Conservation (phyloP, 768 basidiomycete species). For the Lyophyllum atratum region DNA sequence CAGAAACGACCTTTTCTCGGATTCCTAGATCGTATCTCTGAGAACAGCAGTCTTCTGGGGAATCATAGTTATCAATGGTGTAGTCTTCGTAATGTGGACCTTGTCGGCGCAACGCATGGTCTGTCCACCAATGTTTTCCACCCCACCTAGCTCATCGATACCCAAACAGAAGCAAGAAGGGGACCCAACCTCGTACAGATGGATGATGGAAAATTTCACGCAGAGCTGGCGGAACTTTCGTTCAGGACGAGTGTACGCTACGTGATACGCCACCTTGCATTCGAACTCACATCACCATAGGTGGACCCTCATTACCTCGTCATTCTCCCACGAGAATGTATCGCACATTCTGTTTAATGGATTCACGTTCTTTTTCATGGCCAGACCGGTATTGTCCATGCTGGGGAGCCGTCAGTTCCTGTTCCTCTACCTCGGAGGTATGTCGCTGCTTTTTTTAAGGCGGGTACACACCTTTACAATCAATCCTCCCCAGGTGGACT, state of each 20-base stretch:
- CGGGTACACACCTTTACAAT: neutral
- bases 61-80: conserved; percentile 64
- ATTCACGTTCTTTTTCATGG: conserved; percentile 81
- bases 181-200: conserved; percentile 37
- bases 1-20: conserved; percentile 23
- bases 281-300: conserved; percentile 35
- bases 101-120: conserved; percentile 41
- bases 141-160: conserved; percentile 1
- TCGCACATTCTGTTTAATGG: conserved; percentile 73
- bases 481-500: conserved; percentile 53
- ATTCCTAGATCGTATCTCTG: conserved; percentile 56
- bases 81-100: conserved; percentile 63
- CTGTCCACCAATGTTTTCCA: conserved; percentile 8
- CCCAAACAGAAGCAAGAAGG: conserved; percentile 37
- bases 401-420: conserved; percentile 71
- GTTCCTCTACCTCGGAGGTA: conserved; percentile 72
- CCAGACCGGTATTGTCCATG: conserved; percentile 57
- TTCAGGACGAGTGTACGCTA: conserved; percentile 62
- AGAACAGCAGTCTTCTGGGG: conserved; percentile 57
- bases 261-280: neutral
- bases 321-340: conserved; percentile 69
- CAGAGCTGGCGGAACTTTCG: conserved; percentile 60
- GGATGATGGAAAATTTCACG: conserved; percentile 68
- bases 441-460: conserved; percentile 18
- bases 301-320: conserved; percentile 72